Percentiles rank a stretch among this genome's conserved stretches.
These are phyloP conservation scores for Lachancea dasiensis DNA, from an alignment of 805 yeast species.

Conservation along the genomic window DNA sequence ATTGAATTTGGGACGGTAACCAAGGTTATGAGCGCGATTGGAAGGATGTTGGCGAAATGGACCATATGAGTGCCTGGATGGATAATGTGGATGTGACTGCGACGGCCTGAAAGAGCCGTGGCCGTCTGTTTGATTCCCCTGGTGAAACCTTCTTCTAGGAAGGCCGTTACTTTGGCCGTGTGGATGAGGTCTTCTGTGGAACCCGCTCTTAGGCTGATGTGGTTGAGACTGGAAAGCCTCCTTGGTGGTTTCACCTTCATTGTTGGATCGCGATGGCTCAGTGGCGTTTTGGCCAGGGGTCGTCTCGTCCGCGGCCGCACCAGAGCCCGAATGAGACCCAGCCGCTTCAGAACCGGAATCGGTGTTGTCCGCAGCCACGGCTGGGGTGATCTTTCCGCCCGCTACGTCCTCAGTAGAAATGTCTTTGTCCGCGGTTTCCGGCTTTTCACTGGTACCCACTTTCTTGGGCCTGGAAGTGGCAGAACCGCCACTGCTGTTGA, in stretches of 20 bases:
- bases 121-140: constrained; percentile 11
- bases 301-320: neutral
- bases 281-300: neutral
- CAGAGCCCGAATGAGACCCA: neutral
- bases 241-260: neutral
- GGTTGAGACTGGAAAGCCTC: neutral
- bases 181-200: neutral
- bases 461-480: neutral
- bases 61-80: constrained; percentile 2
- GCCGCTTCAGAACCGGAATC: neutral
- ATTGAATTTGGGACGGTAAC: constrained; percentile 10
- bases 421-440: too few relatives aligned
- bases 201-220: neutral
- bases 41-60: constrained; percentile 7
- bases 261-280: neutral
- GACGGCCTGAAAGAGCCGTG: constrained; percentile 12
- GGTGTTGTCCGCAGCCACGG: neutral
- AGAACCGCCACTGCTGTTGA: neutral
- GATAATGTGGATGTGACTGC: constrained; percentile 9
- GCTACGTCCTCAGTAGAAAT: too few relatives aligned
- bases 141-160: constrained; percentile 23
- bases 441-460: too few relatives aligned
- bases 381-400: too few relatives aligned
- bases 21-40: constrained; percentile 13
- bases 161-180: constrained; percentile 5